A percentile compares a stretch with the other conserved stretches of the same genome.
Conservation (phyloP, 345 rosid genomes). For the Excoecaria cochinchinensis region DNA sequence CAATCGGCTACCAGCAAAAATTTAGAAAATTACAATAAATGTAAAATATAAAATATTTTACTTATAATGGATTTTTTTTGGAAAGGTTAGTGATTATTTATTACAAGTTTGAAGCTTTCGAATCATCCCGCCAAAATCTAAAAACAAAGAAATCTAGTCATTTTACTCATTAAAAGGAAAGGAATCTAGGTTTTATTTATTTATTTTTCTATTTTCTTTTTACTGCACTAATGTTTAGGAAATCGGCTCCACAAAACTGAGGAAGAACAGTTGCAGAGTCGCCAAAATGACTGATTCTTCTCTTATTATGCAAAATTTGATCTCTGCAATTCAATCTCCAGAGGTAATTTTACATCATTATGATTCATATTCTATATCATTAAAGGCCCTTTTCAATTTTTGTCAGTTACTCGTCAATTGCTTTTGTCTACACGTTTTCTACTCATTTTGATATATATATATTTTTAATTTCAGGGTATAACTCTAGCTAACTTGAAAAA, state of each 20-base stretch:
- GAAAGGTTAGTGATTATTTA: too few species aligned
- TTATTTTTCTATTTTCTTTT: neutral
- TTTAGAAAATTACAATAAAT: too few species aligned
- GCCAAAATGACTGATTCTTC: neutral
- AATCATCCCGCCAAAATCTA: neutral
- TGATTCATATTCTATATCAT: too few species aligned
- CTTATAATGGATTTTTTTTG: too few species aligned
- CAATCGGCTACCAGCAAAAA: too few species aligned
- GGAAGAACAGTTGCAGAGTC: neutral
- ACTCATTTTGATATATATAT: neutral
- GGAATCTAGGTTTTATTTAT: neutral
- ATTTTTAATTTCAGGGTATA: constrained; percentile 37
- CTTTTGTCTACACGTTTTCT: neutral
- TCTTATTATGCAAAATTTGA: constrained; percentile 4
- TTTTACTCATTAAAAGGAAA: too few species aligned
- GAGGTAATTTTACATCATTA: constrained; percentile 12
- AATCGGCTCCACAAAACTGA: neutral
- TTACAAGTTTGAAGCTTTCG: too few species aligned
- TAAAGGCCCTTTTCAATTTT: neutral
- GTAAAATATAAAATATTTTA: too few species aligned
- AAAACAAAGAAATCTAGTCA: too few species aligned
- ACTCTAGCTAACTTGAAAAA: constrained; percentile 33
- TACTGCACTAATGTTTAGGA: neutral
- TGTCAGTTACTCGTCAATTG: neutral
- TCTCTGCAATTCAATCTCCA: constrained; percentile 23